phyloP scores from a whole-genome alignment of 169 alveolate genomes.

The Fabrea salina region DNA sequence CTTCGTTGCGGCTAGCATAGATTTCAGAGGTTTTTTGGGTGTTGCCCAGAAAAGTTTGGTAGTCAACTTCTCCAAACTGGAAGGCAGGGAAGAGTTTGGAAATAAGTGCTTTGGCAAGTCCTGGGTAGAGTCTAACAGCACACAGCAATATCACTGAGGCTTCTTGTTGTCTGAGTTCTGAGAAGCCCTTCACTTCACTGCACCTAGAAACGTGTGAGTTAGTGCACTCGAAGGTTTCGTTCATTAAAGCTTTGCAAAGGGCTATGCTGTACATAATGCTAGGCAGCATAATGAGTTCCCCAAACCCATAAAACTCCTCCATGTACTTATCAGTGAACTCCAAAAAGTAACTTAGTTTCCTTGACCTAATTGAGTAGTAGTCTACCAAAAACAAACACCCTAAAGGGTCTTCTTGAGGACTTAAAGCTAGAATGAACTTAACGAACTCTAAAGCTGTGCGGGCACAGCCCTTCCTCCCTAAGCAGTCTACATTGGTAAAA shows the following conservation, averaged over 20 bases:
- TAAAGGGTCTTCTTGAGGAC: constrained; percentile 59
- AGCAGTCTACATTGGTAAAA: constrained; percentile 54
- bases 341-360: constrained; percentile 43
- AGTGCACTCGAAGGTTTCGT: background rate
- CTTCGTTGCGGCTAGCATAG: background rate
- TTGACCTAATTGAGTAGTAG: constrained; percentile 58
- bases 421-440: constrained; percentile 49
- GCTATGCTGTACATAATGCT: constrained; percentile 57
- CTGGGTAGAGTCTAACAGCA: constrained; percentile 9
- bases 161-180: background rate
- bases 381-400: constrained; percentile 68
- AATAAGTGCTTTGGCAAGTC: background rate
- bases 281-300: constrained; percentile 47
- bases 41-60: background rate
- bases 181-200: background rate
- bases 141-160: background rate
- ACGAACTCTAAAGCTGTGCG: constrained; percentile 69
- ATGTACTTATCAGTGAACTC: constrained; percentile 48
- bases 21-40: background rate
- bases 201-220: background rate
- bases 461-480: constrained; percentile 75
- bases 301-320: constrained; percentile 41
- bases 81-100: background rate
- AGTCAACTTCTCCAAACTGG: background rate
- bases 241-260: constrained; percentile 27